A percentile compares a stretch with the other conserved stretches of the same genome.
These are phyloP conservation scores for Allium sativum DNA, from an alignment of 106 monocot genomes.

Conservation along the genomic window DNA sequence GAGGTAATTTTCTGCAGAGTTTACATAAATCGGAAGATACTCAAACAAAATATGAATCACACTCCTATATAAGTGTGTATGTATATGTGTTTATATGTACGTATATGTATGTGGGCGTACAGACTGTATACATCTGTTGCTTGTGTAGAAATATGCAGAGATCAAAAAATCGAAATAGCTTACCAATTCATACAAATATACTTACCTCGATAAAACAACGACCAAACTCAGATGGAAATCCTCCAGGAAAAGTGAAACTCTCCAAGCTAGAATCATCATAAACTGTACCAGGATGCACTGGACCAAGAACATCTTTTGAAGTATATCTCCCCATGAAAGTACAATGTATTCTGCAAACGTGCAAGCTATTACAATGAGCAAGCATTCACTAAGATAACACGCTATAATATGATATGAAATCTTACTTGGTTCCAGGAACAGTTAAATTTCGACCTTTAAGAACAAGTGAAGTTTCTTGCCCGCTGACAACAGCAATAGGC, in stretches of 20 bases:
- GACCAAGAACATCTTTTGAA: slow-evolving; percentile 68
- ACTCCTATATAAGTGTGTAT: too few species aligned
- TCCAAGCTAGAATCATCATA: slow-evolving; percentile 75
- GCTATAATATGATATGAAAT: background rate
- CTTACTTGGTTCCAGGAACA: slow-evolving; percentile 86
- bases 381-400: background rate
- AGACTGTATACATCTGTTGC: too few species aligned
- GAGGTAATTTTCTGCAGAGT: too few species aligned
- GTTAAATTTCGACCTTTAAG: slow-evolving; percentile 80
- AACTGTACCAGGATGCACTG: slow-evolving; percentile 57
- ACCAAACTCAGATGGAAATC: slow-evolving; percentile 34
- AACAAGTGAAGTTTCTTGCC: slow-evolving; percentile 56
- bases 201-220: slow-evolving; percentile 94
- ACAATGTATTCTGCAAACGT: slow-evolving; percentile 71
- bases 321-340: slow-evolving; percentile 69
- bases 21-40: too few species aligned
- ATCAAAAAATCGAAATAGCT: too few species aligned
- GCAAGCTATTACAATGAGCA: slow-evolving; percentile 1
- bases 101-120: too few species aligned
- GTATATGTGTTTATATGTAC: too few species aligned
- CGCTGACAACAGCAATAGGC: slow-evolving; percentile 82
- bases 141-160: too few species aligned
- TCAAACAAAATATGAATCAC: too few species aligned
- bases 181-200: background rate
- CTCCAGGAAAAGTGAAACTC: slow-evolving; percentile 68